These are phyloP conservation scores for Trapa incisa DNA, from an alignment of 345 rosid genomes.

Conservation along the genomic window DNA sequence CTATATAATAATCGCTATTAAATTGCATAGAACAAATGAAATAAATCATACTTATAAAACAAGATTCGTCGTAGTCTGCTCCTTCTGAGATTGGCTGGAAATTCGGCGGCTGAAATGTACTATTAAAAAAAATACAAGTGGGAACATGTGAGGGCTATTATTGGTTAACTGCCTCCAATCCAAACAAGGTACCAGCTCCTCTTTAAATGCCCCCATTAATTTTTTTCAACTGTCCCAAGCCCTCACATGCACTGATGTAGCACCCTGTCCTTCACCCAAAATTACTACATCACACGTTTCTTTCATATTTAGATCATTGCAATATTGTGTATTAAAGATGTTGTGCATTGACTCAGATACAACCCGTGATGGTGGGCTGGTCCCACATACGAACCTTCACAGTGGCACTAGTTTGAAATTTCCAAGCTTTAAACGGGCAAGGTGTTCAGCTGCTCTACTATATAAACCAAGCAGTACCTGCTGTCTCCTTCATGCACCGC, in stretches of 20 bases:
- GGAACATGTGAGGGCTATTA: background rate
- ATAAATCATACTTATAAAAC: too few species aligned
- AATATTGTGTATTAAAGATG: background rate
- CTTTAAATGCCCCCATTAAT: background rate
- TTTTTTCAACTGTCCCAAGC: background rate
- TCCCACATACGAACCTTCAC: background rate
- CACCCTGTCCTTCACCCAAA: background rate
- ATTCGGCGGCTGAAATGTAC: too few species aligned
- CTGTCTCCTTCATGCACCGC: background rate
- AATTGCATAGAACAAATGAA: too few species aligned
- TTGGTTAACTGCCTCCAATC: background rate
- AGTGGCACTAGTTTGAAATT: background rate
- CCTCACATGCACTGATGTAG: background rate
- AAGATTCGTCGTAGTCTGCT: too few species aligned
- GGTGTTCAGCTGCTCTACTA: background rate
- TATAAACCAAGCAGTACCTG: background rate
- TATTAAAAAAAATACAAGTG: too few species aligned
- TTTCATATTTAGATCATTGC: too few species aligned
- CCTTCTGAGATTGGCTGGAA: too few species aligned
- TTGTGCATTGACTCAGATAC: background rate
- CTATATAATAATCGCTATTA: too few species aligned
- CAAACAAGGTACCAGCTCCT: background rate
- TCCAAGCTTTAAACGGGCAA: background rate
- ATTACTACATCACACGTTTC: background rate
- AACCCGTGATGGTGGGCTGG: background rate